phyloP scores from a whole-genome alignment of 2,329 filamentous ascomycete species.

The Fusarium sp. region DNA sequence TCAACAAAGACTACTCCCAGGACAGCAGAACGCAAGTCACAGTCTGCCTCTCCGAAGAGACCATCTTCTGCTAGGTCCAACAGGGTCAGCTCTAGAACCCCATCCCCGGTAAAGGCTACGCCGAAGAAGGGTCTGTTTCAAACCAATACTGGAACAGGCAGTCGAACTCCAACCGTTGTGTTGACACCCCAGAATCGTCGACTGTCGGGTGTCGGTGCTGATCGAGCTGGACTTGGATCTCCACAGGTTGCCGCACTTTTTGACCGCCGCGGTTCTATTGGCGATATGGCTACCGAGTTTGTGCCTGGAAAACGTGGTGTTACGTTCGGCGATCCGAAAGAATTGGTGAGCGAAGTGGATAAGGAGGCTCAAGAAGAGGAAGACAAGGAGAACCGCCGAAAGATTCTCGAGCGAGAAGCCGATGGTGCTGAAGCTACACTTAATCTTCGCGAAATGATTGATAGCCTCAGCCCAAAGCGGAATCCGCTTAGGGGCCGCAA shows the following conservation, averaged over 20 bases:
- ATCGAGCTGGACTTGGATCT: slow-evolving; percentile 78
- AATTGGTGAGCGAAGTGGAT: slow-evolving; percentile 73
- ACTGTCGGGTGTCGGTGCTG: slow-evolving; percentile 76
- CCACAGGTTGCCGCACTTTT: slow-evolving; percentile 79
- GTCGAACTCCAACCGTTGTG: slow-evolving; percentile 72
- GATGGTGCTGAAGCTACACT: slow-evolving; percentile 66
- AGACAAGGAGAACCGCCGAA: slow-evolving; percentile 69
- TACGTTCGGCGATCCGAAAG: slow-evolving; percentile 73
- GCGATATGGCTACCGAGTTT: slow-evolving; percentile 74
- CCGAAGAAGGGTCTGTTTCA: slow-evolving; percentile 62
- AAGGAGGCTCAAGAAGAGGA: slow-evolving; percentile 69
- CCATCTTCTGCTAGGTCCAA: slow-evolving; percentile 14
- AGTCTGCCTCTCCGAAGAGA: slow-evolving; percentile 38
- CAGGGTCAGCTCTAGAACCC: slow-evolving; percentile 36
- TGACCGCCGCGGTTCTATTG: slow-evolving; percentile 77
- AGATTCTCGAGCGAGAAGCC: slow-evolving; percentile 65
- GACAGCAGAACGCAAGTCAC: slow-evolving; percentile 14
- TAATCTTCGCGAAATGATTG: slow-evolving; percentile 81
- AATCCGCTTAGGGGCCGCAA: slow-evolving; percentile 75
- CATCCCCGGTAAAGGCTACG: slow-evolving; percentile 39
- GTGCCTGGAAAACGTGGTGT: slow-evolving; percentile 66
- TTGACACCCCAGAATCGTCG: slow-evolving; percentile 64
- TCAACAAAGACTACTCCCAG: slow-evolving; percentile 26
- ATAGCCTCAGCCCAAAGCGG: slow-evolving; percentile 82
- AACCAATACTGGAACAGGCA: slow-evolving; percentile 64